Evolutionary conservation across 306 rosid species (phyloP), one percentile per base, ranked within the genome.

Genomic region (Pterocarpus macrocarpus): DNA sequence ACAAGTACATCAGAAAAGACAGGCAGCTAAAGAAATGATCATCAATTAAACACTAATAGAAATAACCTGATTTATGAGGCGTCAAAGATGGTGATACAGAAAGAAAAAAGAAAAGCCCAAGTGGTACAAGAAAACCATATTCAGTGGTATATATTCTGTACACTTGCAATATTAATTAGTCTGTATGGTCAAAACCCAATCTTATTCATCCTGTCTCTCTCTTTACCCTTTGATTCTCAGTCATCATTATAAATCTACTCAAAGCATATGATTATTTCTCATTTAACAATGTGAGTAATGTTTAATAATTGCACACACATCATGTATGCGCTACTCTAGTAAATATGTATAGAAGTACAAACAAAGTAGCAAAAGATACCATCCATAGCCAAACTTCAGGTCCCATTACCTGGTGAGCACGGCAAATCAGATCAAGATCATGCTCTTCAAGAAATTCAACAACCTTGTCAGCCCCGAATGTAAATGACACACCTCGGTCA

Each of bases 401-500:
- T 63, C 55, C 44, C 68, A 47, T 70, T 71, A 92, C 97, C 95
- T 92, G 97, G 82, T 90, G 97, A 73, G 97, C 97, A 69, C 95
- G 88, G 81, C 97, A 92, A 52, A 92, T 67, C 58, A 92, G 92
- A 81, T 92, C 97, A 32, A 92, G 97, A 76, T 92, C 97, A 72
- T 90, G 97, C 34, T 85, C 84, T 71, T 87, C 84, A 59, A 92
- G 97, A 84, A 92, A 92, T 58, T 92, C 97, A 71, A 82, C 90
- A 64, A 92, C 95, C 86, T 85, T 90, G 72, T 92, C 97, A 77
- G 95, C 93, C 74, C 97, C 97, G 88, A 92, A 92, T 28, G 97
- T 92, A 84, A 79, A 92, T 50, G 97, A 92, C 71, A 92, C 95
- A 45, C 97, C 97, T 62, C 97, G 89, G 62, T 92, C 97, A 84